These are phyloP conservation scores for Pyrenula aspistea DNA, from an alignment of 495 filamentous ascomycete species.

Conservation along the genomic window DNA sequence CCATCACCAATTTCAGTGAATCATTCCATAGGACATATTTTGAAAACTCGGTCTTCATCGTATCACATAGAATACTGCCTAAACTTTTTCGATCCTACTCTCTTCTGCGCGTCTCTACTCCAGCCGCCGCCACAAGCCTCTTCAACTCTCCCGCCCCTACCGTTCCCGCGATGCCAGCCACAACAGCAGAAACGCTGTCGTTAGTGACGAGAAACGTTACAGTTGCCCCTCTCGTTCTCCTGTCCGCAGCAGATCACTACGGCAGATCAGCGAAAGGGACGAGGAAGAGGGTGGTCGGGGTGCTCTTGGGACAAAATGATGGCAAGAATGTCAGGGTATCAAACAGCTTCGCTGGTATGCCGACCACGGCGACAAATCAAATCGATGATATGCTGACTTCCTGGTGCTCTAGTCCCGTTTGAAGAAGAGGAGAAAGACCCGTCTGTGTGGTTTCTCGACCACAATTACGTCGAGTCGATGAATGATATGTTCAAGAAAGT, in stretches of 20 bases:
- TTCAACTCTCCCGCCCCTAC: constrained; percentile 6
- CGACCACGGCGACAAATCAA: too few species aligned
- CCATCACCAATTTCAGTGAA: too few species aligned
- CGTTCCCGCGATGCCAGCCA: constrained; percentile 66
- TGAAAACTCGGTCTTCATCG: too few species aligned
- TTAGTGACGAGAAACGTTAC: constrained; percentile 88
- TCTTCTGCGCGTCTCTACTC: neutral
- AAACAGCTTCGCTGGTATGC: constrained; percentile 93
- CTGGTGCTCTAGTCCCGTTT: constrained; percentile 66
- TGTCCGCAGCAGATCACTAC: constrained; percentile 97
- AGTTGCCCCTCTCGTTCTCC: constrained; percentile 92
- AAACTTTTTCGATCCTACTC: constrained; percentile 1
- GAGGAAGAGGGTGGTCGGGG: constrained; percentile 89
- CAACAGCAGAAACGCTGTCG: constrained; percentile 86
- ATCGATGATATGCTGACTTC: too few species aligned
- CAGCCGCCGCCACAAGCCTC: neutral
- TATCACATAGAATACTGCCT: too few species aligned
- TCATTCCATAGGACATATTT: too few species aligned
- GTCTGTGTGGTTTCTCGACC: constrained; percentile 97
- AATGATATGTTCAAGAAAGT: constrained; percentile 99
- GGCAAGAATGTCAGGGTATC: constrained; percentile 92
- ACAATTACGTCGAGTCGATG: constrained; percentile 99
- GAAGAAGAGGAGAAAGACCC: constrained; percentile 98
- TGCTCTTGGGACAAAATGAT: constrained; percentile 88
- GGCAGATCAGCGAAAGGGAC: constrained; percentile 83